A percentile compares a stretch with the other conserved stretches of the same genome.
These are phyloP conservation scores for Lavandula angustifolia DNA, from an alignment of 257 asterid genomes.

Conservation along the genomic window DNA sequence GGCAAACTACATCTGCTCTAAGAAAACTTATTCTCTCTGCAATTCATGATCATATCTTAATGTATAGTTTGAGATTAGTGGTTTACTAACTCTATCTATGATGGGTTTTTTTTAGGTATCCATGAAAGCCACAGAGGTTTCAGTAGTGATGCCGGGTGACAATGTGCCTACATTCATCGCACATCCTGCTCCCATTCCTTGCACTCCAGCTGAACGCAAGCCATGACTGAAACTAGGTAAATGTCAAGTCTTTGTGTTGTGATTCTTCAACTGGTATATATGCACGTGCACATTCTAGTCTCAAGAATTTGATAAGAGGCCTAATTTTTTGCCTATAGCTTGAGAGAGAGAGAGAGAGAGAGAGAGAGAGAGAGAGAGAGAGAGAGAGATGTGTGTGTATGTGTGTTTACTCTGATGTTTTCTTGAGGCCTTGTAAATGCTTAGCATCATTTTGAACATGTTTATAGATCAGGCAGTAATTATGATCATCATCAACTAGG, in stretches of 20 bases:
- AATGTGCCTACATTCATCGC: conserved; percentile 68
- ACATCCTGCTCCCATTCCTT: conserved; percentile 70
- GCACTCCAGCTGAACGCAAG: conserved; percentile 55
- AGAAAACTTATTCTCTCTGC: no score
- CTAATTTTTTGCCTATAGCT: conserved; percentile 25
- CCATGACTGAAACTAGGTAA: conserved; percentile 43
- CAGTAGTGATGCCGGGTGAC: conserved; percentile 86
- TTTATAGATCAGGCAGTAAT: neutral
- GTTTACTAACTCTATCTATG: no score
- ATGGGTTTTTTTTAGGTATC: conserved; percentile 35
- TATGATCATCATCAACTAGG: neutral
- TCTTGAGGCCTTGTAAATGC: conserved; percentile 13
- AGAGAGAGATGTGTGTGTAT: neutral
- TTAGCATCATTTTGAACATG: neutral
- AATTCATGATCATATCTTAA: no score
- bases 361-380: conserved; percentile 1
- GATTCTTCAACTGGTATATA: neutral
- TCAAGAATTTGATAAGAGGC: conserved; percentile 3
- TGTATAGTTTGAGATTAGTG: no score
- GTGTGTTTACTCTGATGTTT: neutral
- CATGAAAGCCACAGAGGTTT: conserved; percentile 54
- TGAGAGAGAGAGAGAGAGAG: neutral
- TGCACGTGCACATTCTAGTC: neutral
- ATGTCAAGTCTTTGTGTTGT: neutral
- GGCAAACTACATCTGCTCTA: no score